These are phyloP conservation scores for Uronychia binucleata DNA, from an alignment of 73 alveolate species.

Conservation along the genomic window DNA sequence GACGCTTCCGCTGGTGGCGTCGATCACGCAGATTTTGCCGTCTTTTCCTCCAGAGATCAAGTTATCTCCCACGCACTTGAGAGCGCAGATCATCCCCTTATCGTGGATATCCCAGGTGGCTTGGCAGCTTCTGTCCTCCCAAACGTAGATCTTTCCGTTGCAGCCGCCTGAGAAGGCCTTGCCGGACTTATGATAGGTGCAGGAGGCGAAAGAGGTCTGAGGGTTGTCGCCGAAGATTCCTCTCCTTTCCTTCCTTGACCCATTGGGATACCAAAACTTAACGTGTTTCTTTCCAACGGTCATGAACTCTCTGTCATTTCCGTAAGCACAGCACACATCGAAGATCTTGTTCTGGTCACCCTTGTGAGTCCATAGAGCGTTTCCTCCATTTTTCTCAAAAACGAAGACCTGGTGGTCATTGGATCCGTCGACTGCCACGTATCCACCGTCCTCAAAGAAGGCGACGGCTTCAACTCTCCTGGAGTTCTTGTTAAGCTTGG, in stretches of 20 bases:
- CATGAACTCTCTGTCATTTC: not conserved
- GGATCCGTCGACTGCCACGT: slow-evolving; percentile 86
- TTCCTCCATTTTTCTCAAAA: slow-evolving; percentile 77
- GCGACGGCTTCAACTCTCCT: slow-evolving; percentile 91
- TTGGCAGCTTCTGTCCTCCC: slow-evolving; percentile 41
- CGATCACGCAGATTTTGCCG: slow-evolving; percentile 41
- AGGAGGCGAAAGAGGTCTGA: slow-evolving; percentile 62
- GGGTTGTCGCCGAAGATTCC: slow-evolving; percentile 45
- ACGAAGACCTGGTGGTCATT: slow-evolving; percentile 92
- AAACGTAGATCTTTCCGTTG: slow-evolving; percentile 67
- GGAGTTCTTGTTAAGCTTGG: slow-evolving; percentile 73
- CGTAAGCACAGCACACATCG: too few species aligned
- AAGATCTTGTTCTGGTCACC: slow-evolving; percentile 43
- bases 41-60: slow-evolving; percentile 72
- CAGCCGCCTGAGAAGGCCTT: slow-evolving; percentile 80
- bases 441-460: slow-evolving; percentile 84
- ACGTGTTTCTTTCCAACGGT: slow-evolving; percentile 74
- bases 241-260: slow-evolving; percentile 39
- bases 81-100: slow-evolving; percentile 49
- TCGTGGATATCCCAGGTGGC: slow-evolving; percentile 47
- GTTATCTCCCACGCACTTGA: slow-evolving; percentile 27
- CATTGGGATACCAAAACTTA: slow-evolving; percentile 86
- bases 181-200: slow-evolving; percentile 72
- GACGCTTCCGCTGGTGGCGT: slow-evolving; percentile 21
- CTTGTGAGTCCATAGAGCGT: slow-evolving; percentile 14